Base-by-base conservation (phyloP, 192 early-diverging fungal genomes). In the Coemansia sp. region DNA sequence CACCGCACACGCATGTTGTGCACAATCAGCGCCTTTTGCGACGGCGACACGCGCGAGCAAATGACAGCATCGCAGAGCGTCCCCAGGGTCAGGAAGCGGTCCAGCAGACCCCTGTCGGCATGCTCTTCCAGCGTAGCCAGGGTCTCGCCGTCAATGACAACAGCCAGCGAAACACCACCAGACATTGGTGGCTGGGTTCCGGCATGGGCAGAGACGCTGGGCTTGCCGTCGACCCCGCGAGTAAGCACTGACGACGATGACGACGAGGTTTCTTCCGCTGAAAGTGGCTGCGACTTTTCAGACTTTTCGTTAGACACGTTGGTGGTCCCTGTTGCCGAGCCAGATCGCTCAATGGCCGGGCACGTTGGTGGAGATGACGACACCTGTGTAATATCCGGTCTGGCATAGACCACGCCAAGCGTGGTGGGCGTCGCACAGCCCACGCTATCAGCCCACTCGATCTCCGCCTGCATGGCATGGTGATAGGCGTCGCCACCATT, bases 111-210 rank as follows among this genome's bases (percentile, higher is more conserved):
- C 22, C 21, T 2, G 3, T 38, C 14, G 8, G 58, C 58, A 19
- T 82, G 58, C 52, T 77, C 60, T 48, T 86, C 85, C 22, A 87
- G 68, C 22, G 65, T 57, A 5, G 72, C 70, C 19, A 99, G 80
- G 3, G 95, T 93, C 37, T 85, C 86, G 60, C 97, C 97, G 48
- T 99, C 97, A 62, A 99, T 91, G 2, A 99, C 84, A n/a, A 99
- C 73, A 0, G 89, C 89, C 52, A 86, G 74, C 21, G 72, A 77
- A 1, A 68, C 39, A 1, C 46, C 46, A 3, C 50, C 12, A 10
- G 29, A 32, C 29, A 32, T 32, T 26, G 46, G 46, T 14, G 19
- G 44, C 12, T 9, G 44, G 5, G 35, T 14, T 14, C 40, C 34
- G 4, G 21, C 21, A 8, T 3, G 3, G 24, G 19, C 8, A 19